Percentiles rank a stretch among this genome's conserved stretches.
These are phyloP conservation scores for Pleurotus sapidus DNA, from an alignment of 768 basidiomycete species.

Conservation along the genomic window DNA sequence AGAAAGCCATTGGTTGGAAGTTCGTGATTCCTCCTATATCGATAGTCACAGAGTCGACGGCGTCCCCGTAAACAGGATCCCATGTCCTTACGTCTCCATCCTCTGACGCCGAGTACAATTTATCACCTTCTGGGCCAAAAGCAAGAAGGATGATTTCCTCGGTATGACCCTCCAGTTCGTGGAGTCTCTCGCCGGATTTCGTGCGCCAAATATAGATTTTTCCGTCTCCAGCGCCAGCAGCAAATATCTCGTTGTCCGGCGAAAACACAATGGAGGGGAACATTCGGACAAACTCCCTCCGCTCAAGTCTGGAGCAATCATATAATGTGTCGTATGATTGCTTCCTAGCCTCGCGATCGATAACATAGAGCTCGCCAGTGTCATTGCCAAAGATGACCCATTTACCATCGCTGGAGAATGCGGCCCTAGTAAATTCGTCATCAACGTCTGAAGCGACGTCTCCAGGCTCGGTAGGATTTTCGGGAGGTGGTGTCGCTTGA, in stretches of 20 bases:
- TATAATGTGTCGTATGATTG: background rate
- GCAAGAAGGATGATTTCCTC: background rate
- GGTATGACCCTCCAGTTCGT: slow-evolving; percentile 1
- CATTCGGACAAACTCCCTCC: background rate
- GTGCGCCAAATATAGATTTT: background rate
- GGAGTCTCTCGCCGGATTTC: background rate
- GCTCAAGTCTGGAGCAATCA: background rate
- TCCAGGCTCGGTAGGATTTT: background rate
- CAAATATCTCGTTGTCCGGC: background rate
- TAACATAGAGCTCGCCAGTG: background rate
- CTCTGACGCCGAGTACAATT: background rate
- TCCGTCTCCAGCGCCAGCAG: background rate
- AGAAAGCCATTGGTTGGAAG: background rate
- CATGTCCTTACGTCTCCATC: background rate
- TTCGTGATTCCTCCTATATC: background rate
- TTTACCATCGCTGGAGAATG: background rate
- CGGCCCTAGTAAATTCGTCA: background rate
- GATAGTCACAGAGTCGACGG: background rate
- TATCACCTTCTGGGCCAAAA: slow-evolving; percentile 1
- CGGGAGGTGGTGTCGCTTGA: background rate
- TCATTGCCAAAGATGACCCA: background rate
- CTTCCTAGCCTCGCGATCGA: background rate
- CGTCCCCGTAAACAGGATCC: background rate
- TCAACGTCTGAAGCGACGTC: background rate
- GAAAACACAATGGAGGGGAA: slow-evolving; percentile 4